A percentile compares a stretch with the other conserved stretches of the same genome.
phyloP scores from a whole-genome alignment of 2,329 filamentous ascomycete genomes.

The Colletotrichum siamense region DNA sequence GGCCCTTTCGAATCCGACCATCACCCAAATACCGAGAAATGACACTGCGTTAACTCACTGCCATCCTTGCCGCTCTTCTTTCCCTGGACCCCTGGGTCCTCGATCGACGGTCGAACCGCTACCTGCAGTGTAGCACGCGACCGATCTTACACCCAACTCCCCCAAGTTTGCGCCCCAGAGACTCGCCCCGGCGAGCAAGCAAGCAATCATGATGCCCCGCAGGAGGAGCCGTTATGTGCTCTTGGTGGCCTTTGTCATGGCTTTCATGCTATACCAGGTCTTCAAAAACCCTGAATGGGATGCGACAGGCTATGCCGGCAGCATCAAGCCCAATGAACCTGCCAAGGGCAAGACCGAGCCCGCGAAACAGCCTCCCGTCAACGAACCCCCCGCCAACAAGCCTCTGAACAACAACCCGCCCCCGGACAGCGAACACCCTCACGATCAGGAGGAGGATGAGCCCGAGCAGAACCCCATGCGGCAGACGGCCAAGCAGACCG shows the following conservation, averaged over 20 bases:
- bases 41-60: not conserved
- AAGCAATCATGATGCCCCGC: slow-evolving; percentile 54
- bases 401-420: slow-evolving; percentile 17
- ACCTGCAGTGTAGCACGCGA: slow-evolving; percentile 10
- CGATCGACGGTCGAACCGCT: not conserved
- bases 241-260: slow-evolving; percentile 57
- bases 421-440: slow-evolving; percentile 15
- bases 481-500: slow-evolving; percentile 17
- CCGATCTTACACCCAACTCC: not conserved
- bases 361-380: slow-evolving; percentile 4
- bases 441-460: slow-evolving; percentile 15
- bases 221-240: slow-evolving; percentile 68
- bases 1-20: not conserved
- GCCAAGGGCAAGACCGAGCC: slow-evolving; percentile 1
- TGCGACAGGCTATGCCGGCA: slow-evolving; percentile 13
- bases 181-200: slow-evolving; percentile 3
- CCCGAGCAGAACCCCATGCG: slow-evolving; percentile 17
- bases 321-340: slow-evolving; percentile 11
- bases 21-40: slow-evolving; percentile 2
- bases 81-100: not conserved
- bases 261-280: slow-evolving; percentile 60
- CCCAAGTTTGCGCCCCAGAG: not conserved
- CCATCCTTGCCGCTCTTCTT: not conserved
- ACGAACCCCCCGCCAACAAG: slow-evolving; percentile 8
- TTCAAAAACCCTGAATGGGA: slow-evolving; percentile 45